Evolutionary conservation across 1,284 basidiomycete genomes (phyloP), one percentile per base, ranked within the genome.

Genomic region (Sporisorium reilianum): DNA sequence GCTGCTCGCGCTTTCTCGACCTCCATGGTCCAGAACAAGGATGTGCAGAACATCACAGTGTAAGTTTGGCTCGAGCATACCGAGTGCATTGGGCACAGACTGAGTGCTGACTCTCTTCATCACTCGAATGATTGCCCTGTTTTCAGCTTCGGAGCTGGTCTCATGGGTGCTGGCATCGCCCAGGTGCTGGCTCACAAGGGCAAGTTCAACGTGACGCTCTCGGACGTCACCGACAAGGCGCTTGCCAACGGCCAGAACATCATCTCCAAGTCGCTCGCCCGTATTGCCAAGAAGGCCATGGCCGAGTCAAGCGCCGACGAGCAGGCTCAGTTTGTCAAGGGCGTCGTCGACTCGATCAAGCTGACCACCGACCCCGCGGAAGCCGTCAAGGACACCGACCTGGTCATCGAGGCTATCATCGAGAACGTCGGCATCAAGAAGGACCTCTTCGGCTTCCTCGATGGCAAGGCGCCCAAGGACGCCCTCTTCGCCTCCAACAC

Each of bases 381-480:
- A 56, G 88, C 88, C 3, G 88, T 88, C 36, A 73, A 86, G 44
- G 65, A 85, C 6, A 85, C 87, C 3, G 88, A 89, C 78, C 82
- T 89, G 49, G 88, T 89, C 50, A 86, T 89, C 57, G 89, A 89
- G 81, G 89, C 89, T 7, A 89, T 89, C 65, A 88, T 89, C 66
- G 89, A 89, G 78, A 87, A 87, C 70, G 80, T 89, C 56, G 86
- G 87, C 73, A 86, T 88, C 71, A 89, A 89, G 84, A 86, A 87
- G 50, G 87, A 88, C 54, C 83, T 89, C 41, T 89, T 89, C 65
- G 84, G 83, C 14, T 86, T 87, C 74, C 80, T 89, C 28, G 88
- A 89, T 78, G 71, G 63, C 41, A 85, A 87, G 66, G 88, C 88
- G 7, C 86, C 85, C 32, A 63, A 78, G 46, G 70, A 84, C 44